phyloP scores from a whole-genome alignment of 2,329 filamentous ascomycete species.

The Fonsecaea monophora region DNA sequence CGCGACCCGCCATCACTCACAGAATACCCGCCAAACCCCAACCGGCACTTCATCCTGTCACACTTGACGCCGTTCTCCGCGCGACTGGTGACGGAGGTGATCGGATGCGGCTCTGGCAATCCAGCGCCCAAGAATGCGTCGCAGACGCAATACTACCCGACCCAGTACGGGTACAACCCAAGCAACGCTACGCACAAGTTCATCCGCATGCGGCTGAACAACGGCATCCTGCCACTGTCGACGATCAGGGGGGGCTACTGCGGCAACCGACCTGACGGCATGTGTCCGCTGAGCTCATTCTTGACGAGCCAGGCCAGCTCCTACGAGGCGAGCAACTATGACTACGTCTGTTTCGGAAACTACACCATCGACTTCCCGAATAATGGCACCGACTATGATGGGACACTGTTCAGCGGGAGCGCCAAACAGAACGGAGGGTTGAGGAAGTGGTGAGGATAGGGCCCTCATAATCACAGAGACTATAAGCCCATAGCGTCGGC shows the following conservation, averaged over 20 bases:
- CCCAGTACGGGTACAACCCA: conserved; percentile 56
- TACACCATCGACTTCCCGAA: conserved; percentile 51
- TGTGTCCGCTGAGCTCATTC: conserved; percentile 54
- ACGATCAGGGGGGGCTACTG: conserved; percentile 58
- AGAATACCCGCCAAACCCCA: conserved; percentile 44
- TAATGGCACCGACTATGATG: conserved; percentile 54
- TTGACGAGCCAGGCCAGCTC: conserved; percentile 51
- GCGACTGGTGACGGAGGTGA: conserved; percentile 62
- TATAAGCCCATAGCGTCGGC: neutral
- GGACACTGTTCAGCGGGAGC: conserved; percentile 42
- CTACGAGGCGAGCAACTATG: conserved; percentile 53
- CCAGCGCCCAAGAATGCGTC: conserved; percentile 46
- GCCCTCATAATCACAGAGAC: neutral
- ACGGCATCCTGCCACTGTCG: conserved; percentile 57
- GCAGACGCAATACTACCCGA: conserved; percentile 51
- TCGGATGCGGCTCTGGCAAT: conserved; percentile 55
- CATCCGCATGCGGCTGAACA: conserved; percentile 58
- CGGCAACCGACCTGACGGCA: conserved; percentile 52
- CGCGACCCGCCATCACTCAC: conserved; percentile 54
- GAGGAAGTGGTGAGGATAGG: neutral
- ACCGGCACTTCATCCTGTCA: conserved; percentile 58
- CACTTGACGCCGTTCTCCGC: conserved; percentile 63
- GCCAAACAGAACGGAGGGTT: neutral
- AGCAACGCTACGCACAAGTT: conserved; percentile 55
- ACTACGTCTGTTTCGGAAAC: conserved; percentile 58